Base-by-base conservation (phyloP, 257 asterid genomes). In the Salvia miltiorrhiza region DNA sequence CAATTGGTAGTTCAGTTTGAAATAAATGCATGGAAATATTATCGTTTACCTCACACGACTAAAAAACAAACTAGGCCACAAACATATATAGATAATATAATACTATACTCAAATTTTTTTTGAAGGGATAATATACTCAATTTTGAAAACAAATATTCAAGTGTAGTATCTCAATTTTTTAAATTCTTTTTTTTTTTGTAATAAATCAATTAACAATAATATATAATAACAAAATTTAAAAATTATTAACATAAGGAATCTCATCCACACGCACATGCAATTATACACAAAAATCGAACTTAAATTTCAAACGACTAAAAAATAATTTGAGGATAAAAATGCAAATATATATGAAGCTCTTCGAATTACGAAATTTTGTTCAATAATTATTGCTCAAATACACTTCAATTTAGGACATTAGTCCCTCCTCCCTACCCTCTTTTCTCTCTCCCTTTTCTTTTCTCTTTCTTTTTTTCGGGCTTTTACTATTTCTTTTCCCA, bases 311-410 rank as follows among this genome's bases (percentile, higher is more conserved):
- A 7, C 17, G 11, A 17, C 4, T 7, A 2, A 9, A 9, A 23
- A 53, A 47, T 10, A 26, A 7, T 7, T 10, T 9, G 1, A 21
- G 53, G 39, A 3, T 7, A 12, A 9, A 35, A 59, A 71, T 3
- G 10, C 9, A 26, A 50, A 24, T 10, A 67, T 41, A 39, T 3
- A 14, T 44, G 57, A 47, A 58, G 8, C 37, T 53, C 47, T 50
- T 56, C 12, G 54, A 33, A 52, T 59, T 21, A 16, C 24, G 54
- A 55, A 77, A 62, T 48, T 57, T 55, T 69, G 54, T 67, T 72
- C 77, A 80, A 75, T 53, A 21, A 59, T 73, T 77, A 50, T 21
- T 79, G 81, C 83, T 74, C 65, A 69, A 54, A 37, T 64, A 67
- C 72, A 79, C 40, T 76, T 60, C 32, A 35, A 10, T 62, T 39